A percentile compares a stretch with the other conserved stretches of the same genome.
Conservation (phyloP, 106 monocot species). For the Dactylorhiza incarnata region DNA sequence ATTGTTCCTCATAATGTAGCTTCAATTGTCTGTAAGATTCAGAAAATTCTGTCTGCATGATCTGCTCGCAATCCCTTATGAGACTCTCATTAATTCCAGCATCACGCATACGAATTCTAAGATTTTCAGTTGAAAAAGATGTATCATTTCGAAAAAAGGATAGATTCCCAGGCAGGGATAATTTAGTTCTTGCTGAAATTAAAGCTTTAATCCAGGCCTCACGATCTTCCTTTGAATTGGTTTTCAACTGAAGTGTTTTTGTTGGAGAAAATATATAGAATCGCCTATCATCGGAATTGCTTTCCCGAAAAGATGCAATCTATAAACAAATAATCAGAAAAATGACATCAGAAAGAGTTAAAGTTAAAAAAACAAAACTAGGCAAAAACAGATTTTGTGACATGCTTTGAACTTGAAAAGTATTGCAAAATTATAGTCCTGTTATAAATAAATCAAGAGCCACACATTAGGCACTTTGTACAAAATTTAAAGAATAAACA, state of each 20-base stretch:
- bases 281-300: slow-evolving; percentile 67
- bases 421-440: not conserved
- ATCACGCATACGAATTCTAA: slow-evolving; percentile 61
- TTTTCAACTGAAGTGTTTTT: slow-evolving; percentile 77
- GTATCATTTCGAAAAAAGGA: slow-evolving; percentile 29
- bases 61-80: slow-evolving; percentile 79
- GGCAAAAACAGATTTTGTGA: not conserved
- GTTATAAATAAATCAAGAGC: not conserved
- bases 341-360: not conserved
- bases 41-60: slow-evolving; percentile 68
- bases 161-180: slow-evolving; percentile 25
- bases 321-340: slow-evolving; percentile 12
- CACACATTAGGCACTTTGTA: not conserved
- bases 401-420: not conserved
- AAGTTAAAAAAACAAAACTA: not conserved
- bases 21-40: slow-evolving; percentile 49
- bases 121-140: slow-evolving; percentile 66
- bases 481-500: not conserved
- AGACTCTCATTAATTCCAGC: slow-evolving; percentile 61
- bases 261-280: slow-evolving; percentile 86
- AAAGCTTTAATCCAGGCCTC: slow-evolving; percentile 87
- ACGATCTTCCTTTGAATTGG: slow-evolving; percentile 67
- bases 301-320: slow-evolving; percentile 80
- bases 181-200: slow-evolving; percentile 45
- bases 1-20: slow-evolving; percentile 48